Percentiles rank a stretch among this genome's conserved stretches.
Evolutionary conservation across 139 green algal species (phyloP).

Genomic region (Asterochloris sp.): DNA sequence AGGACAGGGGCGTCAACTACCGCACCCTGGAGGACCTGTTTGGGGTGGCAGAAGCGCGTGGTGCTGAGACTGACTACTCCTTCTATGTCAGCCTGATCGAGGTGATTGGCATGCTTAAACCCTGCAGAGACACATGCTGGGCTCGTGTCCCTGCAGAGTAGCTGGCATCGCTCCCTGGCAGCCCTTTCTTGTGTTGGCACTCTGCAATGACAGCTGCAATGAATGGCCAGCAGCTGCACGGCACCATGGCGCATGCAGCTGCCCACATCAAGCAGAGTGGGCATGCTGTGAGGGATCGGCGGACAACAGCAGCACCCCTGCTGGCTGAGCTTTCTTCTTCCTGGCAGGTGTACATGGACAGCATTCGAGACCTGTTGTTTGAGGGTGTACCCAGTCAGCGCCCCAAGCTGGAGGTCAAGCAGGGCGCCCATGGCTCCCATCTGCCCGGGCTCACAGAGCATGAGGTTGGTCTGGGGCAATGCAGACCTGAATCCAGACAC

Average conservation of each 20-base stretch:
- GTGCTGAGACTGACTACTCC: conserved; percentile 9
- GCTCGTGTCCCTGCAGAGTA: no score
- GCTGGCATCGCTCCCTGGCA: no score
- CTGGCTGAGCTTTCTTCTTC: no score
- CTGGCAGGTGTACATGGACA: conserved; percentile 45
- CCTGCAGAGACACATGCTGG: no score
- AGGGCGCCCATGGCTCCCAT: background rate
- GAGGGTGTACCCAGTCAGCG: background rate
- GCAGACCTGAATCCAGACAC: no score
- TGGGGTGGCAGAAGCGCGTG: background rate
- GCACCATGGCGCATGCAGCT: no score
- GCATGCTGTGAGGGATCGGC: no score
- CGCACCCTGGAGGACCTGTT: conserved; percentile 36
- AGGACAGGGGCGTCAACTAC: conserved; percentile 31
- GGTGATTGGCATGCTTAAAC: background rate
- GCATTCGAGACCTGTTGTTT: conserved; percentile 33
- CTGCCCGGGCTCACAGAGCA: conserved; percentile 14
- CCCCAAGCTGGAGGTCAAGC: conserved; percentile 17
- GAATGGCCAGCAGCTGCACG: no score
- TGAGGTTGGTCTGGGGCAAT: background rate
- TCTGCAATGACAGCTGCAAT: no score
- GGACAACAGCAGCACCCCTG: no score
- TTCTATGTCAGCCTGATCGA: conserved; percentile 33
- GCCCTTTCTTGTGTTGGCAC: no score
- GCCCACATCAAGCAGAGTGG: no score